Percentiles rank a stretch among this genome's conserved stretches.
These are phyloP conservation scores for Stygiomarasmius scandens DNA, from an alignment of 1,284 basidiomycete genomes.

Conservation along the genomic window DNA sequence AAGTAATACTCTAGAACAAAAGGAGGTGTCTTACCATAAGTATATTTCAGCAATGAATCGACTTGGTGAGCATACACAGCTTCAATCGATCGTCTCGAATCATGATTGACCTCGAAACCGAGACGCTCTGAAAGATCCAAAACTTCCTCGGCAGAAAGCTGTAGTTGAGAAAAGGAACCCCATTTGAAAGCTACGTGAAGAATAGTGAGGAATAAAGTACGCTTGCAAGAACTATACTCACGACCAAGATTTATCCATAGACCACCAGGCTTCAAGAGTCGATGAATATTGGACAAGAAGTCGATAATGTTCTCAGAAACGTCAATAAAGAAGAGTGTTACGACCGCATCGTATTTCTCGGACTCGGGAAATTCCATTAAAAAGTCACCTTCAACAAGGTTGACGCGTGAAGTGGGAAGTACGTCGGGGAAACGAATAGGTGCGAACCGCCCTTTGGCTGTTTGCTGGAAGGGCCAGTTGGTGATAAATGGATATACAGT, in stretches of 20 bases:
- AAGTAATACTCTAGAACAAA: background rate
- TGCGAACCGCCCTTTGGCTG: conserved; percentile 51
- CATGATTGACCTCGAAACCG: conserved; percentile 1
- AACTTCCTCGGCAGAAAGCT: conserved; percentile 8
- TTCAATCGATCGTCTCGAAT: conserved; percentile 6
- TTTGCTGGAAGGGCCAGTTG: conserved; percentile 70
- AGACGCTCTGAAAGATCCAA: conserved; percentile 3
- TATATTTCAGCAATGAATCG: conserved; percentile 8
- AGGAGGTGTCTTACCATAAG: conserved; percentile 2
- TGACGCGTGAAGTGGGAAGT: conserved; percentile 44
- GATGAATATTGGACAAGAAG: conserved; percentile 54
- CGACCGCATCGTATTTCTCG: conserved; percentile 55
- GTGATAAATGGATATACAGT: conserved; percentile 59
- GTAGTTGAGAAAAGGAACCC: background rate
- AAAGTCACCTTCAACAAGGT: conserved; percentile 57
- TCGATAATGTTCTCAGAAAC: conserved; percentile 62
- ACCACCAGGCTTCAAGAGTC: conserved; percentile 57
- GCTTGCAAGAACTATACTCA: too few species aligned
- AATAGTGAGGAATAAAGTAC: background rate
- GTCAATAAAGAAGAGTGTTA: conserved; percentile 74
- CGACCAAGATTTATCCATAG: conserved; percentile 70
- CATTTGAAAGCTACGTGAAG: conserved; percentile 3
- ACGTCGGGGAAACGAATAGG: conserved; percentile 58
- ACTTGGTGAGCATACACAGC: conserved; percentile 6
- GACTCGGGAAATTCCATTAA: conserved; percentile 33